phyloP scores from a whole-genome alignment of 306 rosid species.

The Dicorynia guianensis region DNA sequence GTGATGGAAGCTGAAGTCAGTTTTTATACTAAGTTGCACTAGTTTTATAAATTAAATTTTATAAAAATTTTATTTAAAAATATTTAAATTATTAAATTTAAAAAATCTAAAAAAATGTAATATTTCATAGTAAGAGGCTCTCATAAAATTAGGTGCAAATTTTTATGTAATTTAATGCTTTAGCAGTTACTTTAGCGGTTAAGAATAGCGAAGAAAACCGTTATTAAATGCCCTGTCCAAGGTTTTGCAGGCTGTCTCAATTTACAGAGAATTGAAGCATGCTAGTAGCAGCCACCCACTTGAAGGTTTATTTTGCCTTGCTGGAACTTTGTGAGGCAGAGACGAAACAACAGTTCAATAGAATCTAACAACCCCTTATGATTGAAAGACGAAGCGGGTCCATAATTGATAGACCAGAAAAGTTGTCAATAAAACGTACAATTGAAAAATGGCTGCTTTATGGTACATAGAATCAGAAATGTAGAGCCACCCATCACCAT shows the following conservation, averaged over 20 bases:
- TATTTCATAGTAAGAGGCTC: too few species aligned
- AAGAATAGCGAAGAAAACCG: conserved; percentile 19
- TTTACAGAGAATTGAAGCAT: neutral
- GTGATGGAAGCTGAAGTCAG: too few species aligned
- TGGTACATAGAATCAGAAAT: conserved; percentile 33
- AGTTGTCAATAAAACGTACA: conserved; percentile 15
- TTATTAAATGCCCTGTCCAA: conserved; percentile 1
- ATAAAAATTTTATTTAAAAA: too few species aligned
- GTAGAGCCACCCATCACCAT: conserved; percentile 34
- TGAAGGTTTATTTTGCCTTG: neutral
- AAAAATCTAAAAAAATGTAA: too few species aligned
- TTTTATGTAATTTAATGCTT: too few species aligned
- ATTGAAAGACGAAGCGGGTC: conserved; percentile 9
- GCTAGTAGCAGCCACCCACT: neutral
- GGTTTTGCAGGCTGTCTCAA: conserved; percentile 30
- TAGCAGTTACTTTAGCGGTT: conserved; percentile 7
- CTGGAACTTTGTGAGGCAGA: neutral
- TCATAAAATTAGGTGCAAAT: too few species aligned
- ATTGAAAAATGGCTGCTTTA: conserved; percentile 34
- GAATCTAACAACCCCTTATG: neutral
- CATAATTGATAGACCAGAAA: conserved; percentile 4
- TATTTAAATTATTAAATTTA: too few species aligned
- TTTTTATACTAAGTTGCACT: too few species aligned
- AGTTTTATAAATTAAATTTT: too few species aligned
- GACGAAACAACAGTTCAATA: neutral